These are phyloP conservation scores for Coprinopsis strossmayeri DNA, from an alignment of 768 basidiomycete species.

Conservation along the genomic window DNA sequence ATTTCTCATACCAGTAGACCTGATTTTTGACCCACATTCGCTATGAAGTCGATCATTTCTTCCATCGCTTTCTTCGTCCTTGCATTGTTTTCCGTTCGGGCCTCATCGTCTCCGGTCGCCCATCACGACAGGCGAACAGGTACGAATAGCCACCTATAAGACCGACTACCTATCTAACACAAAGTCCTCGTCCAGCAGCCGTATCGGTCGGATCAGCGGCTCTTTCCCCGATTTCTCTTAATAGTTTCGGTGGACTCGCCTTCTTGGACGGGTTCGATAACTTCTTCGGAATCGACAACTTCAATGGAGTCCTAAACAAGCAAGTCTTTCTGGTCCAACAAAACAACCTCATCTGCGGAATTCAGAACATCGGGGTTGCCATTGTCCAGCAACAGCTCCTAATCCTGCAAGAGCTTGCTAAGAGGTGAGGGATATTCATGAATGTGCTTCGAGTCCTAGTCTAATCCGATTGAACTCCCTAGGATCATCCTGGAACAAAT, in stretches of 20 bases:
- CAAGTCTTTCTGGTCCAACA: conserved; percentile 20
- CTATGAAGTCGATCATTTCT: background rate
- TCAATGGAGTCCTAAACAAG: conserved; percentile 22
- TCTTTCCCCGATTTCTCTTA: conserved; percentile 15
- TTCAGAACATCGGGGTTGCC: conserved; percentile 16
- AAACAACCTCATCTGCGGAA: conserved; percentile 25
- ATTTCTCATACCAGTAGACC: too few species aligned
- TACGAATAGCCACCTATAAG: background rate
- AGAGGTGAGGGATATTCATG: conserved; percentile 20
- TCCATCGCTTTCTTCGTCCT: background rate
- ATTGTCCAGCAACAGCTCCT: conserved; percentile 28
- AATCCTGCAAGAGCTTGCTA: conserved; percentile 33
- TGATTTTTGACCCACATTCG: too few species aligned
- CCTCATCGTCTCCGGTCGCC: background rate
- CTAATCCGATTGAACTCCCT: conserved; percentile 2
- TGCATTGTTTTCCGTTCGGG: background rate
- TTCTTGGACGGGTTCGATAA: conserved; percentile 28
- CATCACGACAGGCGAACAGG: background rate
- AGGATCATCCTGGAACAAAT: conserved; percentile 27
- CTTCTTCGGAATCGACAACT: conserved; percentile 33
- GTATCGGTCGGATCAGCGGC: background rate
- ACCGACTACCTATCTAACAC: conserved; percentile 7
- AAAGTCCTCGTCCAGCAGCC: background rate
- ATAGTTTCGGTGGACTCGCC: conserved; percentile 27
- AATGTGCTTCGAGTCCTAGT: background rate